phyloP scores from a whole-genome alignment of 2,329 filamentous ascomycete species.

The Venturia asperata region DNA sequence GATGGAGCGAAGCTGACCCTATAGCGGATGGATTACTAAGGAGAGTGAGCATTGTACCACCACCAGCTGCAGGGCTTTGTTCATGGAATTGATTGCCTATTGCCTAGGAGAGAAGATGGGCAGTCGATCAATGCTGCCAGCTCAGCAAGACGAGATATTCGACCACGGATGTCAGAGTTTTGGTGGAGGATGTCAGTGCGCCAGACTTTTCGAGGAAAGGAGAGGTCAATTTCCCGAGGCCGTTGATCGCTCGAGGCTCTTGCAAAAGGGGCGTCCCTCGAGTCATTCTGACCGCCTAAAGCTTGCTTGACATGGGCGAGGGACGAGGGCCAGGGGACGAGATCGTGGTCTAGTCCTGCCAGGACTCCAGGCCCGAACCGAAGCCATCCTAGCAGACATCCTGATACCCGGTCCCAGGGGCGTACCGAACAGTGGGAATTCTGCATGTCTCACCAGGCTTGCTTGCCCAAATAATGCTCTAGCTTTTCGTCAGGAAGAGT shows the following conservation, averaged over 20 bases:
- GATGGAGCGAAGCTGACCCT: background rate
- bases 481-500: background rate
- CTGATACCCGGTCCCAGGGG: slow-evolving; percentile 11
- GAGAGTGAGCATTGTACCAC: too few species aligned
- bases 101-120: background rate
- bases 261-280: background rate
- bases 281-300: background rate
- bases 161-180: background rate
- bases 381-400: background rate
- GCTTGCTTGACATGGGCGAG: background rate
- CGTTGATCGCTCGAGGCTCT: background rate
- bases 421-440: background rate
- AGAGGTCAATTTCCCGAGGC: background rate
- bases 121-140: background rate
- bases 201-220: background rate
- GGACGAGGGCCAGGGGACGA: background rate
- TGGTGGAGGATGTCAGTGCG: background rate
- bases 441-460: slow-evolving; percentile 8
- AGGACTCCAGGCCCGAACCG: slow-evolving; percentile 12
- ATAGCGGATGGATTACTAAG: background rate
- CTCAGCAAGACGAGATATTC: background rate
- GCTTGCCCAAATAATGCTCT: background rate
- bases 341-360: background rate
- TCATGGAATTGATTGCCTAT: background rate
- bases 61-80: background rate